phyloP scores from a whole-genome alignment of 2,329 filamentous ascomycete genomes.

The Annulohypoxylon truncatum region DNA sequence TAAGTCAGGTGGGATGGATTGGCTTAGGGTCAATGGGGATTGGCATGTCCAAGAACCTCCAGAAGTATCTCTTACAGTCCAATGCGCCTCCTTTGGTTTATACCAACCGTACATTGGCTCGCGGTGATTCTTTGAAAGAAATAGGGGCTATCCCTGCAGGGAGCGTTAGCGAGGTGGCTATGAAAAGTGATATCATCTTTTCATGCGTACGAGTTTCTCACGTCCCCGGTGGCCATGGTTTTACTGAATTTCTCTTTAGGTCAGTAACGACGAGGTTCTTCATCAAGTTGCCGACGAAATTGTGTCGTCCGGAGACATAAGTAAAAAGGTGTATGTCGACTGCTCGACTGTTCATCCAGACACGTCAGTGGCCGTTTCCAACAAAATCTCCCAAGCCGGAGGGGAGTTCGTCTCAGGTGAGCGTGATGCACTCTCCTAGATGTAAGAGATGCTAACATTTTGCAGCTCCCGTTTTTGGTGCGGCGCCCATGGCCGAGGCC shows the following conservation, averaged over 20 bases:
- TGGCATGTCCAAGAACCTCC: constrained; percentile 42
- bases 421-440: background rate
- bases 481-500: constrained; percentile 54
- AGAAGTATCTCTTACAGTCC: constrained; percentile 40
- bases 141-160: constrained; percentile 51
- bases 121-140: constrained; percentile 51
- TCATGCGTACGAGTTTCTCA: constrained; percentile 44
- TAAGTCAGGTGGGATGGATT: constrained; percentile 34
- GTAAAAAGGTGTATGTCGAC: constrained; percentile 49
- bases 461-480: constrained; percentile 57
- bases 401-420: constrained; percentile 48
- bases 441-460: constrained; percentile 7
- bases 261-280: constrained; percentile 55
- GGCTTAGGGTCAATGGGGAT: constrained; percentile 46
- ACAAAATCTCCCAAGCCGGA: constrained; percentile 39
- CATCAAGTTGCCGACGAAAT: constrained; percentile 27
- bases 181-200: constrained; percentile 46
- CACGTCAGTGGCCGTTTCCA: constrained; percentile 49
- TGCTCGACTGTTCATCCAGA: constrained; percentile 51
- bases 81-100: constrained; percentile 48
- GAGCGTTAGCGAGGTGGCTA: constrained; percentile 44
- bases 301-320: constrained; percentile 37
- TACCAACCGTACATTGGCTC: constrained; percentile 56
- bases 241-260: constrained; percentile 2
- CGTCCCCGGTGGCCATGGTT: too few species aligned